Evolutionary conservation across 1,284 basidiomycete species (phyloP), one percentile per base, ranked within the genome.

Genomic region (Porodaedalea pini): DNA sequence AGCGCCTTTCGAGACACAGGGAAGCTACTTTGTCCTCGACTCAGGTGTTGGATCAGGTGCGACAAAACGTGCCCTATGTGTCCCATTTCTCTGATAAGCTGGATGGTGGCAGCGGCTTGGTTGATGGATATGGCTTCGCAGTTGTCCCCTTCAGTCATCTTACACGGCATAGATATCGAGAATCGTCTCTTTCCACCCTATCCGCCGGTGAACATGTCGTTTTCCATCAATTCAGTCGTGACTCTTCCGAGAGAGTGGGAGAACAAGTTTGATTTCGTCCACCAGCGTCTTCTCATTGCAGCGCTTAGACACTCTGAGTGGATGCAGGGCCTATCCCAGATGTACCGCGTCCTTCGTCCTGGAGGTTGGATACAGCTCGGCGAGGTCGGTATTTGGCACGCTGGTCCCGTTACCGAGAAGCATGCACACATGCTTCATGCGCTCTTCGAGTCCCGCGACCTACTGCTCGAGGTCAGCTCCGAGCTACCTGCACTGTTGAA

Each of bases 351-450:
- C 36, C 48, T 61, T 13, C 59, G 60, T 10, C 65, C 66, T 2
- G 65, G 66, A 2, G 65, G 64, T n/a, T 63, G 61, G 51, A 54
- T 63, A 29, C 63, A 62, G 54, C 54, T 67, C 39, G 51, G 63
- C 37, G 65, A 64, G 39, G 51, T 60, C 37, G 62, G 58, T 13
- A 23, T 31, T 13, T 58, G 62, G 51, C 40, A 58, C 44, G 61
- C 62, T 3, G 59, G 63, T 1, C 49, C 62, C 5, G 44, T 59
- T 4, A 62, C 62, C 6, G 56, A 43, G 37, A 56, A 57, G 43
- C 59, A 62, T 49, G 29, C 27, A 7, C 10, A 45, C 37, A 45
- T 63, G 44, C 52, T 64, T 47, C 49, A 57, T 17, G 56, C 51
- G 23, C 51, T 64, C 29, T 61, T 65, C 47, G 51, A 37, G 23